These are phyloP conservation scores for Microbotryum intermedium DNA, from an alignment of 1,284 basidiomycete genomes.

Conservation along the genomic window DNA sequence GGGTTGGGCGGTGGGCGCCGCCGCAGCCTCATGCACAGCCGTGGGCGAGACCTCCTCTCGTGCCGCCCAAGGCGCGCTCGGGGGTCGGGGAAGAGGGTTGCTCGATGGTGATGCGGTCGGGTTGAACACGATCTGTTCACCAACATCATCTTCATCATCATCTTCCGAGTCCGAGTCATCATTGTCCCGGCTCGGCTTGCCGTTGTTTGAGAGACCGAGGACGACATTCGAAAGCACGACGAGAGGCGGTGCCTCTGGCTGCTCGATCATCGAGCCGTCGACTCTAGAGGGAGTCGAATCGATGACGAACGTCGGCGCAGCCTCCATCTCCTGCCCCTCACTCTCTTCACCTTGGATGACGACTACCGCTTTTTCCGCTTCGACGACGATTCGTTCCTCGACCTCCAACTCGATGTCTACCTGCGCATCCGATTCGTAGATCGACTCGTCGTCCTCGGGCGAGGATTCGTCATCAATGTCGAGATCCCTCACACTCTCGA, in stretches of 20 bases:
- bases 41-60: neutral
- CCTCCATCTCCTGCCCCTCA: neutral
- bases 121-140: slow-evolving; percentile 16
- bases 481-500: neutral
- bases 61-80: neutral
- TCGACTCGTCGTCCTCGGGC: slow-evolving; percentile 8
- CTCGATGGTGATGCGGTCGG: neutral
- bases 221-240: no score
- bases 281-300: neutral
- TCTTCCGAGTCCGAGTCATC: no score
- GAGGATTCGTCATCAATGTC: neutral
- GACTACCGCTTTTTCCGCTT: no score
- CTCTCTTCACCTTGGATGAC: neutral
- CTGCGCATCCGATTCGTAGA: neutral
- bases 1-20: neutral
- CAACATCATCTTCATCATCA: slow-evolving; percentile 1
- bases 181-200: no score
- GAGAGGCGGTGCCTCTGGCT: no score
- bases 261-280: no score
- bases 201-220: no score
- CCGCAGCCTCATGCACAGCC: neutral
- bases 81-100: neutral
- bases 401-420: neutral
- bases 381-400: neutral
- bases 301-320: neutral